Evolutionary conservation across 495 filamentous ascomycete species (phyloP), one percentile per base, ranked within the genome.

Genomic region (Talaromyces trachyspermus): DNA sequence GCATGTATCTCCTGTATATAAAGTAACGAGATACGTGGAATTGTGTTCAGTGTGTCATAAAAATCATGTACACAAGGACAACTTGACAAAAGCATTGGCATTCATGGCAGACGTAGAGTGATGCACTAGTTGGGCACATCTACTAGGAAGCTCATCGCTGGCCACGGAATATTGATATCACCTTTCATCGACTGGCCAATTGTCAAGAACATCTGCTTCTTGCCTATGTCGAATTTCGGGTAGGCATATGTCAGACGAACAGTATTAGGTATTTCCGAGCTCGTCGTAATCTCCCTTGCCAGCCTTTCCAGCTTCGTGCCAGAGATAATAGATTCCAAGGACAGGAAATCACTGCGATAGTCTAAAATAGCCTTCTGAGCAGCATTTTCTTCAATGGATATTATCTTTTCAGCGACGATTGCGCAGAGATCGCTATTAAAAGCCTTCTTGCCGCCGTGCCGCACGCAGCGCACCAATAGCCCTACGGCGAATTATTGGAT

Each of bases 401-500:
- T 69, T 49, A 82, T 61, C 62, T 74, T 74, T 49, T 72, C 68
- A 8, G 69, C 75, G 49, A 80, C 72, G 2, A 64, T 63, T 5
- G 76, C 77, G 17, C 71, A 69, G 27, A 79, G 57, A 49, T 74
- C 60, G 52, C 78, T 81, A 57, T 84, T 77, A 74, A 75, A 84
- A 53, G 84, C 72, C 80, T 62, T 85, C 82, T 52, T 79, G 68
- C 25, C 80, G 62, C 3, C 73, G 71, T 36, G 71, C 68, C 18
- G 66, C 68, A 29, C 65, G 61, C 23, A 85, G 61, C 8, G 83
- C 54, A 43, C 65, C 59, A 35, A 84, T 76, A 5, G 81, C 81
- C 46, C 72, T 68, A 3, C 74, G 63, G 10, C 81, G 66, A 38
- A 78, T 69, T 0, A 57, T 36, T 1, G 73, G 66, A 48, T 84